Evolutionary conservation across 2,329 filamentous ascomycete genomes (phyloP), one percentile per base, ranked within the genome.

Genomic region (Fusarium guadeloupense): DNA sequence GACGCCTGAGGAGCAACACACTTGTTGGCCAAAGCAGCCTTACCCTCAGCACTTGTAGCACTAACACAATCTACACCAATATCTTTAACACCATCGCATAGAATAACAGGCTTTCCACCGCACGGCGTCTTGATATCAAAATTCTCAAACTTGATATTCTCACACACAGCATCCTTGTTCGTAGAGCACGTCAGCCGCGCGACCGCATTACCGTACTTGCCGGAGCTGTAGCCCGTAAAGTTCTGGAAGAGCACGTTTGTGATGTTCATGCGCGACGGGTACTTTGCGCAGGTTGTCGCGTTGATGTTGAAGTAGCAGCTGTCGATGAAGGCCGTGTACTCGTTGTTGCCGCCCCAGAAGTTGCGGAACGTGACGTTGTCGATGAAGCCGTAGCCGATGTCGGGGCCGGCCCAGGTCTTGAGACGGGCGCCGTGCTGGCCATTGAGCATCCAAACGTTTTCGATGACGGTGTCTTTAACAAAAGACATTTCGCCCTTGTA

Each of bases 391-490:
- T 69, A 61, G 31, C 67, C 67, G 1, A 68, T 52, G 5, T 62
- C 62, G 0, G 63, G 62, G 0, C 67, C 67, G 0, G 67, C 67
- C 67, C 67, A 69, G 8, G 59, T 64, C 64, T 69, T 69, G 42
- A 69, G 54, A 9, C 67, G 66, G 12, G 66, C 64, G 21, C 54
- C 64, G 39, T 69, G 59, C 7, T 69, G 54, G 7, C 67, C 66
- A 39, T 69, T 69, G 46, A 69, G 62, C 54, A 69, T 59, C 67
- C 66, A 69, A 20, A 69, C 62, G 9, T 69, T 69, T 7, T 69
- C 67, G 26, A 69, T 69, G 13, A 67, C 47, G 2, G 66, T 64
- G 8, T 69, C 66, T n/a, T 69, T 58, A 17, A 69, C 58, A 16
- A 65, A 65, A 1, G 66, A 69, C 46, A 62, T 61, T 31, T 69